Base-by-base conservation (phyloP, 306 rosid species). In the Cicer judaicum region DNA sequence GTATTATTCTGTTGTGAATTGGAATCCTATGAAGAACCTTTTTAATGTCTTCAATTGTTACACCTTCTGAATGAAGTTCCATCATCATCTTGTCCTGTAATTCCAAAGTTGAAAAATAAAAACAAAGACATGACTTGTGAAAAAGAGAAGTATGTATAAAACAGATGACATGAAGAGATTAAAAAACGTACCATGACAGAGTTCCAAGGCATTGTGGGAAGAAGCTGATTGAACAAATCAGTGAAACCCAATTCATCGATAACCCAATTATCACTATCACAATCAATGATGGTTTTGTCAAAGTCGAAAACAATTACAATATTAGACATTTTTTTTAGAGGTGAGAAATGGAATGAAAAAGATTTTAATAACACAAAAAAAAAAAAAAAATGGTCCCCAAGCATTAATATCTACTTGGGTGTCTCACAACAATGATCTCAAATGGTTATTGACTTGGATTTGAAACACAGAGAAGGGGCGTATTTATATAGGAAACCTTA, bases 181-280 rank as follows among this genome's bases (percentile, higher is more conserved):
- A 11, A 39, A 12, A 19, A 76, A 8, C 34, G 34, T 73, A 91
- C 97, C 96, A 92, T 92, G 79, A 90, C 82, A 50, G 92, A 87
- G 77, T 92, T 92, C 98, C 96, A 92, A 4, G 96, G 92, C 96
- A 92, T 90, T 72, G 94, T 84, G 34, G 92, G 90, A 70, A 84
- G 90, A 7, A 92, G 91, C 0, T 78, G 68, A 44, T 90, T 87
- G 89, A 88, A 92, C 82, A 84, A 84, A 65, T 90, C 90, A 0
- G 92, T 87, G 24, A 69, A 75, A 64, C 91, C 94, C 62, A 92
- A 74, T 10, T 83, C 91, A 7, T 92, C 96, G 12, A 92, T 64
- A 50, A 90, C 91, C 94, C 90, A 92, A 1, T 92, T 88, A 78
- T 92, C 98, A 41, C 96, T 88, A 4, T 92, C 96, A 4, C 84